Evolutionary conservation across 257 asterid species (phyloP).

Genomic region (Ocimum tenuiflorum): DNA sequence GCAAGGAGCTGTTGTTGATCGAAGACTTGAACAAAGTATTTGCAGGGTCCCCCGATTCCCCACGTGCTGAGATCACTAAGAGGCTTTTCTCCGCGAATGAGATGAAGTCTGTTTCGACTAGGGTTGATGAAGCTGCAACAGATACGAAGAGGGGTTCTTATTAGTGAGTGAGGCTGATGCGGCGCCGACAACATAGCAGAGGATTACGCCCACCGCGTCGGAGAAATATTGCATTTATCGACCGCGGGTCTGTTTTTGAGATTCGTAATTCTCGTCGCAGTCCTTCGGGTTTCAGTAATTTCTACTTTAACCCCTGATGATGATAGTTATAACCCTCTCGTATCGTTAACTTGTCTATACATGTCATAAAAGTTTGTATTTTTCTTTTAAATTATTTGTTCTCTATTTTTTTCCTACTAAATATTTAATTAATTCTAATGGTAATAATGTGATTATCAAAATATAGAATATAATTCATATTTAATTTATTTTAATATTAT

Average conservation of each 20-base stretch:
- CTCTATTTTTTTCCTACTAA: no score
- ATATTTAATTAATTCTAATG: no score
- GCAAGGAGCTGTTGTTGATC: constrained; percentile 34
- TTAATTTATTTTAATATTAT: no score
- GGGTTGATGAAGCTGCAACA: constrained; percentile 8
- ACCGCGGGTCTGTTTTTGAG: background rate
- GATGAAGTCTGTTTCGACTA: constrained; percentile 10
- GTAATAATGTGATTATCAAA: no score
- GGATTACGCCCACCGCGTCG: no score
- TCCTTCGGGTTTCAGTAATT: background rate
- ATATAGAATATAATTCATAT: no score
- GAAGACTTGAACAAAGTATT: constrained; percentile 34
- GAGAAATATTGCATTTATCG: background rate
- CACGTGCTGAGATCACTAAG: constrained; percentile 35
- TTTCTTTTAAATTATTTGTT: no score
- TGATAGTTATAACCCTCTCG: no score
- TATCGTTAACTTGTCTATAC: no score
- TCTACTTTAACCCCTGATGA: background rate
- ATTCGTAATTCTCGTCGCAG: background rate
- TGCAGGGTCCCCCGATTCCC: constrained; percentile 50
- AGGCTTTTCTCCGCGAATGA: constrained; percentile 26
- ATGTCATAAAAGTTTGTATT: no score
- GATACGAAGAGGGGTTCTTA: constrained; percentile 8
- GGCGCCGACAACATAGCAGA: background rate
- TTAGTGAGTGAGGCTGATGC: background rate